phyloP scores from a whole-genome alignment of 2,329 filamentous ascomycete genomes.

The Aspergillus novoparasiticus region DNA sequence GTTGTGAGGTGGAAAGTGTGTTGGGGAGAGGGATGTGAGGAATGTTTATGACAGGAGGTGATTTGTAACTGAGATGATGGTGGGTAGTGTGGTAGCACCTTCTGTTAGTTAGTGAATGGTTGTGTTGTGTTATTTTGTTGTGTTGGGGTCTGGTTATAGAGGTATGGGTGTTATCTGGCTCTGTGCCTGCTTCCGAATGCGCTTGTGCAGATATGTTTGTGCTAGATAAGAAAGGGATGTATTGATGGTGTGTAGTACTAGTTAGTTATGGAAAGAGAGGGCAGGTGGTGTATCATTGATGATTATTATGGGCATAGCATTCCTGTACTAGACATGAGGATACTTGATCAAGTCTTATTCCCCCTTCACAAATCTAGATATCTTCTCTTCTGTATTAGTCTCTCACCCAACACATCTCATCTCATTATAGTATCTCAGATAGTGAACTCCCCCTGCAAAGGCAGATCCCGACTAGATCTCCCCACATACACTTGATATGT shows the following conservation, averaged over 20 bases:
- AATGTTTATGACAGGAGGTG: background rate
- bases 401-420: background rate
- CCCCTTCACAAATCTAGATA: background rate
- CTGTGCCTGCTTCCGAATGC: background rate
- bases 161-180: background rate
- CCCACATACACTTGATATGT: slow-evolving; percentile 27
- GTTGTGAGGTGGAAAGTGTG: too few species aligned
- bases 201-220: background rate
- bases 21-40: background rate
- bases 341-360: background rate
- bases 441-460: slow-evolving; percentile 17
- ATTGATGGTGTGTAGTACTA: background rate
- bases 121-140: background rate
- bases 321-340: background rate
- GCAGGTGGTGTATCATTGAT: background rate
- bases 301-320: background rate
- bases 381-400: background rate
- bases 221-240: background rate
- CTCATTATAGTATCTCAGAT: background rate
- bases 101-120: background rate
- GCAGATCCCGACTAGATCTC: slow-evolving; percentile 25
- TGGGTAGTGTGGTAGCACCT: background rate
- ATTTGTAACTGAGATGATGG: background rate
- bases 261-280: background rate
- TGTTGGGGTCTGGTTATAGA: too few species aligned